Base-by-base conservation (phyloP, 1,139 yeast species). In the Magnusiomyces ingens region DNA sequence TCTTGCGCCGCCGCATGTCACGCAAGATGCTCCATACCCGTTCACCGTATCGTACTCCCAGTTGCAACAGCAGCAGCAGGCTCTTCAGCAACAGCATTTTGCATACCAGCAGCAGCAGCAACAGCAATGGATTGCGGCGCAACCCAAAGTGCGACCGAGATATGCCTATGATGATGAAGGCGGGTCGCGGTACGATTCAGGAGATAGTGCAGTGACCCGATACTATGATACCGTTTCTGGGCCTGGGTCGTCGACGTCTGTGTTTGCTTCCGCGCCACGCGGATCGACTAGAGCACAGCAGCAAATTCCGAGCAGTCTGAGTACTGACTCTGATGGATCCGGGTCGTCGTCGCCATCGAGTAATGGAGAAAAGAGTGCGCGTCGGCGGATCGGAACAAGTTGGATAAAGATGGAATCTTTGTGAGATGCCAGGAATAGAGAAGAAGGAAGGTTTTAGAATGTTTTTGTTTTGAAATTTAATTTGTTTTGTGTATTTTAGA, bases 21-120 rank as follows among this genome's bases (percentile, higher is more conserved):
- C 15, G 35, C n/a, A 44, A 22, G 17, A 22, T 15, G 32, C 8
- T 5, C 32, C 32, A 26, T 26, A 26, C 8, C 13, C 19, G 15
- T 26, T 44, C 32, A 44, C 46, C n/a, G 13, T 13, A 22, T 22
- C 46, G 15, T 42, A 42, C 45, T 42, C 45, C 6, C 49, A 36
- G 18, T 45, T 21, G 37, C 71, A 65, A 53, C 73, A 65, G 49
- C 70, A 68, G 54, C 68, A 64, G 29, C 67, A 64, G 53, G 70
- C 63, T 47, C 69, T 68, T 54, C 71, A 61, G 46, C 66, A 64
- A 45, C 63, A 59, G 41, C 64, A 59, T 32, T 12, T 32, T 32
- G 6, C 36, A 8, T 32, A 6, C 11, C 6, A 36, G 11, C 40
- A 36, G 40, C 10, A 4, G 5, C 17, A 12, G 40, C 17, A 12